Conservation (phyloP, 2,329 filamentous ascomycete genomes). For the Claviceps digitariae region DNA sequence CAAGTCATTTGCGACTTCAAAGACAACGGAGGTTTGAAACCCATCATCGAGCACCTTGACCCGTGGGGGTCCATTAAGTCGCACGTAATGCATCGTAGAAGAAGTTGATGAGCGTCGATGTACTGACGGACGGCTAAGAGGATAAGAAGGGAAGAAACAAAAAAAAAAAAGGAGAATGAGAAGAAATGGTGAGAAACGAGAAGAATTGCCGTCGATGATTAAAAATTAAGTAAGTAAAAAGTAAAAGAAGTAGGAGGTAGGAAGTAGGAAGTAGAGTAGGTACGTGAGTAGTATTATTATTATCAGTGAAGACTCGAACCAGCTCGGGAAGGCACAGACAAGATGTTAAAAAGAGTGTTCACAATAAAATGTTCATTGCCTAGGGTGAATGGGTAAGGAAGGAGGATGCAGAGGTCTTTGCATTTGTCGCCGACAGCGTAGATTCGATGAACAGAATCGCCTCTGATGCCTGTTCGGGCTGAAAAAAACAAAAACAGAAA, state of each 20-base stretch:
- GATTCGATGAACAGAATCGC: background rate
- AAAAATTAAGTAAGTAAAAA: background rate
- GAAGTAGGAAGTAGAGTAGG: background rate
- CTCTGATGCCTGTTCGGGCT: background rate
- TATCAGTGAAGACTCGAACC: background rate
- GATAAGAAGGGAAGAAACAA: background rate
- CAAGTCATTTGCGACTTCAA: slow-evolving; percentile 44
- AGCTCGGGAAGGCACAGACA: background rate
- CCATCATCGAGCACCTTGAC: slow-evolving; percentile 15
- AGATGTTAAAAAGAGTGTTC: background rate
- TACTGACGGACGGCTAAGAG: background rate
- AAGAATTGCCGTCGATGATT: background rate
- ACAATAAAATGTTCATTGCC: background rate
- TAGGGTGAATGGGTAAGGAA: background rate
- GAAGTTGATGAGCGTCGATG: background rate
- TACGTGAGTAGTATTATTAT: background rate
- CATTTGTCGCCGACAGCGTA: background rate
- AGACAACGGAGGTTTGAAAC: slow-evolving; percentile 27
- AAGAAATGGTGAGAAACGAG: background rate
- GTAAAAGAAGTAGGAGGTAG: too few species aligned
- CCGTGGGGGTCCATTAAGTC: slow-evolving; percentile 35
- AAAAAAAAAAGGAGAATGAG: background rate
- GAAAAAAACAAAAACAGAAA: too few species aligned
- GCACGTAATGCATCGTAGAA: slow-evolving; percentile 43
- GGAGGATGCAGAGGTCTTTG: background rate